phyloP scores from a whole-genome alignment of 441 rosid genomes.

The Rhodomyrtus psidioides region DNA sequence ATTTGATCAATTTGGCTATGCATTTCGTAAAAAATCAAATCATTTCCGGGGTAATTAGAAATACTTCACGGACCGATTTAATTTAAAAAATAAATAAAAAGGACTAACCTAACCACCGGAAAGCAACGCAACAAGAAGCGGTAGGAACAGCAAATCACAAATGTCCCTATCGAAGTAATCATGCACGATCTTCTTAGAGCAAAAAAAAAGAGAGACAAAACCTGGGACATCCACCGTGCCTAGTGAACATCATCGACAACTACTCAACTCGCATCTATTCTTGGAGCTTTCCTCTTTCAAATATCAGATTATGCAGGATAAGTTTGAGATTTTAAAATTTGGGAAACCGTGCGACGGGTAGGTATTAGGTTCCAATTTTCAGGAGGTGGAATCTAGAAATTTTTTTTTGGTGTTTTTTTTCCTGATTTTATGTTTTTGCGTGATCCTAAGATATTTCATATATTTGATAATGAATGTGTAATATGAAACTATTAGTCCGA shows the following conservation, averaged over 20 bases:
- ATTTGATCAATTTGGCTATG: not conserved
- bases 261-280: not conserved
- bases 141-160: not conserved
- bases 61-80: not conserved
- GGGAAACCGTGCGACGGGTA: accelerated
- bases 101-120: not conserved
- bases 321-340: too few species aligned
- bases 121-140: not conserved
- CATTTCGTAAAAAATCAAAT: not conserved
- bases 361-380: too few species aligned
- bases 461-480: too few species aligned
- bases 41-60: not conserved
- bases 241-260: not conserved
- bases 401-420: too few species aligned
- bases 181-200: not conserved
- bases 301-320: too few species aligned
- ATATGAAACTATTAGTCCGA: too few species aligned
- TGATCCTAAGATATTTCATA: too few species aligned
- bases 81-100: not conserved
- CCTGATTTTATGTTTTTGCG: too few species aligned
- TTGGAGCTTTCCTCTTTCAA: not conserved
- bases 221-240: not conserved
- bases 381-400: too few species aligned
- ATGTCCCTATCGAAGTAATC: not conserved
- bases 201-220: not conserved